phyloP scores from a whole-genome alignment of 2,329 filamentous ascomycete species.

The Mycogone perniciosa region DNA sequence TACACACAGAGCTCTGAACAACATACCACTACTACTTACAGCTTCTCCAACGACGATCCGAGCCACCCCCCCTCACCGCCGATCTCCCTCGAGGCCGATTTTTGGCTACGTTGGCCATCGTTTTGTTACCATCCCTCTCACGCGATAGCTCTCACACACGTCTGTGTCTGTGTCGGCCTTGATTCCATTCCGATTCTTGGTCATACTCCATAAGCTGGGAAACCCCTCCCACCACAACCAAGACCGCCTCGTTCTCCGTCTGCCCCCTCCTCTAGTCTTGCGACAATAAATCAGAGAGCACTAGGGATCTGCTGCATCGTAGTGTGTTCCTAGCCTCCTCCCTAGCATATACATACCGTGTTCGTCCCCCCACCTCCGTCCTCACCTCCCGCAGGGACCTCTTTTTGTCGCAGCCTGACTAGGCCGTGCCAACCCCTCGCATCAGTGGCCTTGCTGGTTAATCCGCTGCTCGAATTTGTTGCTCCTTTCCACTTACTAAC shows the following conservation, averaged over 20 bases:
- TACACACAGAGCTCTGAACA: no score
- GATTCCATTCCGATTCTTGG: not conserved
- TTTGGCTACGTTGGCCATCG: not conserved
- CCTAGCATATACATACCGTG: constrained; percentile 3
- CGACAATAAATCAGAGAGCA: constrained; percentile 10
- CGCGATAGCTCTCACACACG: not conserved
- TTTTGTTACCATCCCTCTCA: not conserved
- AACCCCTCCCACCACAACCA: constrained; percentile 5
- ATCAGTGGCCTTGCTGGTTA: constrained; percentile 2
- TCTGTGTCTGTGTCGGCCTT: not conserved
- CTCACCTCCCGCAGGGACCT: constrained; percentile 1
- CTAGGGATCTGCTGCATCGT: constrained; percentile 2
- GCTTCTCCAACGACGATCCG: constrained; percentile 10
- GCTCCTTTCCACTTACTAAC: not conserved
- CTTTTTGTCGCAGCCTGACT: not conserved
- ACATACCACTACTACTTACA: not conserved
- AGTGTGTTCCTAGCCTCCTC: constrained; percentile 3
- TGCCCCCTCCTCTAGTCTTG: not conserved
- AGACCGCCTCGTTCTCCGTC: not conserved
- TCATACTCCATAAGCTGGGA: constrained; percentile 3
- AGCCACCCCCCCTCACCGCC: constrained; percentile 12
- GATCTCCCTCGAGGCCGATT: constrained; percentile 11
- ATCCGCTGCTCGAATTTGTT: not conserved
- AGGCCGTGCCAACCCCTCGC: not conserved
- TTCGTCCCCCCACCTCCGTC: not conserved